Percentiles rank a stretch among this genome's conserved stretches.
phyloP scores from a whole-genome alignment of 768 basidiomycete species.

The Porphyrellus cyaneotinctus region DNA sequence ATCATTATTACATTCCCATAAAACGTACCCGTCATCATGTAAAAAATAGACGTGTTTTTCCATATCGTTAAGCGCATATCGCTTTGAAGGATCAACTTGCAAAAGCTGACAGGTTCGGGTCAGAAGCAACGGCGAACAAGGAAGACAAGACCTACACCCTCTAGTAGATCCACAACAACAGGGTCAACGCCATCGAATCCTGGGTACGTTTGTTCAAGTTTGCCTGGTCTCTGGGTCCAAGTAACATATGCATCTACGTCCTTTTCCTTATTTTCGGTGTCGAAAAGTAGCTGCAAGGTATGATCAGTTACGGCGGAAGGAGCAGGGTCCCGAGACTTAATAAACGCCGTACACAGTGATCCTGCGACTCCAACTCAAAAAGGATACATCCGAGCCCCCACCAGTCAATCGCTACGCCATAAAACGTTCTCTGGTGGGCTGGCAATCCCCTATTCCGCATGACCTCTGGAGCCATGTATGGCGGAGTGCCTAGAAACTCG shows the following conservation, averaged over 20 bases:
- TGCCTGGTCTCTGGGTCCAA: conserved; percentile 9
- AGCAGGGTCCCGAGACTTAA: background rate
- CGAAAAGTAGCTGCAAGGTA: conserved; percentile 31
- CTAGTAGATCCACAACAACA: conserved; percentile 26
- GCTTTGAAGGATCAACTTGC: conserved; percentile 4
- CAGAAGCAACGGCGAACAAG: background rate
- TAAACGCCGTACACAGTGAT: conserved; percentile 21
- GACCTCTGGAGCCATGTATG: conserved; percentile 42
- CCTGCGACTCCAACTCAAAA: conserved; percentile 35
- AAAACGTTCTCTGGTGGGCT: conserved; percentile 12
- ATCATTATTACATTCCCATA: background rate
- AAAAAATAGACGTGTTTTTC: conserved; percentile 26
- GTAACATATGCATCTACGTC: conserved; percentile 22
- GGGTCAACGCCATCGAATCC: conserved; percentile 20
- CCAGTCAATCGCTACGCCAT: conserved; percentile 37
- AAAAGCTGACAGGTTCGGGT: conserved; percentile 19
- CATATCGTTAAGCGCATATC: conserved; percentile 19
- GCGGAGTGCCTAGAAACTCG: conserved; percentile 33
- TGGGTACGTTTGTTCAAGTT: conserved; percentile 20
- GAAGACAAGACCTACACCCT: conserved; percentile 24
- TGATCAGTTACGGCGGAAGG: background rate
- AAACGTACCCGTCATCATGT: conserved; percentile 18
- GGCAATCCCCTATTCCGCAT: conserved; percentile 23
- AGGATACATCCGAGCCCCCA: conserved; percentile 41
- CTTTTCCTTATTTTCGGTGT: conserved; percentile 14